A percentile compares a stretch with the other conserved stretches of the same genome.
Evolutionary conservation across 2,329 filamentous ascomycete species (phyloP).

Genomic region (Fusarium sp.): DNA sequence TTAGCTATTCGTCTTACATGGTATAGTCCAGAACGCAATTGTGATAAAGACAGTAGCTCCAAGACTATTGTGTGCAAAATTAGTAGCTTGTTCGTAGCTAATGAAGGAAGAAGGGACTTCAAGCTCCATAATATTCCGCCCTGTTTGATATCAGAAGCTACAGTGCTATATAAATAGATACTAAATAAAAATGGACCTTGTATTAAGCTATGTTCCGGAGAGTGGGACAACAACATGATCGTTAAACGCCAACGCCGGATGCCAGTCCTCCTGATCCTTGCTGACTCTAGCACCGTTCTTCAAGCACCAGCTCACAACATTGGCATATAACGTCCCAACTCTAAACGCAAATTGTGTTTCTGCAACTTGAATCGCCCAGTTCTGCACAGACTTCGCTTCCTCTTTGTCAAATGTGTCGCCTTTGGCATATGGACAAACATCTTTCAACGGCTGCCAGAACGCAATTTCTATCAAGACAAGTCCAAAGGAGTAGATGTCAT

Average conservation of each 20-base stretch:
- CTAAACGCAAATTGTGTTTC: background rate
- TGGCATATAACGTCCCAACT: background rate
- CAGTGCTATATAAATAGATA: too few species aligned
- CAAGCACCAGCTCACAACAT: background rate
- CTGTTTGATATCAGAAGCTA: too few species aligned
- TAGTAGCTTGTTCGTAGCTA: too few species aligned
- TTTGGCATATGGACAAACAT: background rate
- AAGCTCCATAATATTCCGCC: too few species aligned
- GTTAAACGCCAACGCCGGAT: background rate
- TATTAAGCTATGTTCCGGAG: background rate
- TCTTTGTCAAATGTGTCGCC: fast-evolving
- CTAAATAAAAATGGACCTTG: too few species aligned
- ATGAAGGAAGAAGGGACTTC: too few species aligned
- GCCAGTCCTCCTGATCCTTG: background rate
- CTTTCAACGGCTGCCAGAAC: background rate
- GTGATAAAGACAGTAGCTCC: too few species aligned
- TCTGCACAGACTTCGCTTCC: background rate
- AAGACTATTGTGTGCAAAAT: too few species aligned
- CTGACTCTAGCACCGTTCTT: background rate
- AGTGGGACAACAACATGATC: background rate
- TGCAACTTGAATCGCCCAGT: background rate
- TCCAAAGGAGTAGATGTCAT: background rate
- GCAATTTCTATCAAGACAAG: background rate
- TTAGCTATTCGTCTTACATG: too few species aligned
- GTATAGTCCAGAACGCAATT: too few species aligned